Base-by-base conservation (phyloP, 257 asterid genomes). In the Buddleja alternifolia region DNA sequence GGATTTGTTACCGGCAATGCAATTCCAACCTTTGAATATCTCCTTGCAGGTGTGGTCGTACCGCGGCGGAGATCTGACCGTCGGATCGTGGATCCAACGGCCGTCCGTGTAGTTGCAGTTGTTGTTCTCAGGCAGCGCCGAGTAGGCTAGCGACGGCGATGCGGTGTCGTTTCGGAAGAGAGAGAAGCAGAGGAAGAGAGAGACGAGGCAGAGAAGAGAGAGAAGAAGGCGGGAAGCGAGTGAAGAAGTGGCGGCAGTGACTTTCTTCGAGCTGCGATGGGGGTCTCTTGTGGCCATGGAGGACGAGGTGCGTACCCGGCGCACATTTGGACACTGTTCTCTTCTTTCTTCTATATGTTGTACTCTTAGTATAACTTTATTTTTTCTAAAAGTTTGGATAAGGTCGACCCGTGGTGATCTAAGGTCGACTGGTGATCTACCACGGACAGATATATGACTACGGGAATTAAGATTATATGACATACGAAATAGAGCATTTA, bases 1-100 rank as follows among this genome's bases (percentile, higher is more conserved):
- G 62, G 90, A 73, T 80, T 91, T 89, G 74, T 81, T 73, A 47
- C 88, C 73, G 53, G 83, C 89, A 41, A 94, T 83, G 83, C 99
- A 94, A 77, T 88, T 94, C 97, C 97, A 91, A n/a, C 99, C 97
- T 74, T 86, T 89, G 83, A 78, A 94, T 75, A 94, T 91, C 88
- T 89, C 99, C 86, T 90, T 93, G 72, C 99, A 93, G 24, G 88
- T 85, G 44, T 83, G 80, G 69, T 85, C 96, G 75, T 93, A 91
- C 61, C 93, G 88, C 69, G 84, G 88, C 63, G 88, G 86, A 46
- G 85, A 76, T 76, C 66, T 81, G 73, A 81, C 72, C 0, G 75
- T 55, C n/a, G 73, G 79, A 78, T 94, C 86, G 75, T 83, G 82
- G 78, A 87, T 78, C 99, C 99, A 94, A 48, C 70, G 80, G 21